Percentiles rank a stretch among this genome's conserved stretches.
phyloP scores from a whole-genome alignment of 164 flowering plant species.

The Liriodendron chinense region DNA sequence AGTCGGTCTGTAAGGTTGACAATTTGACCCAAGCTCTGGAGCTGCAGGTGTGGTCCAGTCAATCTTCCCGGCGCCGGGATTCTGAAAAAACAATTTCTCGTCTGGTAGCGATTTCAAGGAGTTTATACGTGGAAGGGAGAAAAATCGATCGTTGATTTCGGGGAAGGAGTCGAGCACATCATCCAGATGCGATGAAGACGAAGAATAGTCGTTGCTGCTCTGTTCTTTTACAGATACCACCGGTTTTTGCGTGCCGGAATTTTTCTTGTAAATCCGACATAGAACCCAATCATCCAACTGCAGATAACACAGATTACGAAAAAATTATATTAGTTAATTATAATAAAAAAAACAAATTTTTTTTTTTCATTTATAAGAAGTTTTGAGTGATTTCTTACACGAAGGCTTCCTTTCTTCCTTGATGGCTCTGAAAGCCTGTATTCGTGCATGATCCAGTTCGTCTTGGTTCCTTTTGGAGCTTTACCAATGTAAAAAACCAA shows the following conservation, averaged over 20 bases:
- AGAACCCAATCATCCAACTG: conserved; percentile 91
- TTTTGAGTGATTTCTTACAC: conserved; percentile 32
- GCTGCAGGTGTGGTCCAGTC: conserved; percentile 35
- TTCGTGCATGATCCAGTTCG: conserved; percentile 96
- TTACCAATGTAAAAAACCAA: conserved; percentile 78
- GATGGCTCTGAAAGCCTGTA: conserved; percentile 57
- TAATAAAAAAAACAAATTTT: background rate
- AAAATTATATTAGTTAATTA: background rate
- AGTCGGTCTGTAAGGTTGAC: conserved; percentile 6
- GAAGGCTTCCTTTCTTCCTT: conserved; percentile 45
- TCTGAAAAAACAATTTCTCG: conserved; percentile 29
- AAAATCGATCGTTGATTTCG: conserved; percentile 48
- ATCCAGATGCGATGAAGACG: conserved; percentile 63
- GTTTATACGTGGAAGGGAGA: conserved; percentile 44
- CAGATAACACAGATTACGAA: background rate
- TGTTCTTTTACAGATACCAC: conserved; percentile 35
- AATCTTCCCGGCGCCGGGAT: conserved; percentile 38
- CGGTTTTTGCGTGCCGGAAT: conserved; percentile 40
- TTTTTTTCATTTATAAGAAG: background rate
- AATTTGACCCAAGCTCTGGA: conserved; percentile 28
- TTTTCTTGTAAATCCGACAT: conserved; percentile 78
- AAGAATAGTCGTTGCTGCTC: conserved; percentile 31
- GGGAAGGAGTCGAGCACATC: conserved; percentile 69
- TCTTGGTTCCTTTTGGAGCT: conserved; percentile 86
- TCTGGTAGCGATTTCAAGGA: conserved; percentile 37